A percentile compares a stretch with the other conserved stretches of the same genome.
Conservation (phyloP, 2,329 filamentous ascomycete species). For the Truncatella angustata region DNA sequence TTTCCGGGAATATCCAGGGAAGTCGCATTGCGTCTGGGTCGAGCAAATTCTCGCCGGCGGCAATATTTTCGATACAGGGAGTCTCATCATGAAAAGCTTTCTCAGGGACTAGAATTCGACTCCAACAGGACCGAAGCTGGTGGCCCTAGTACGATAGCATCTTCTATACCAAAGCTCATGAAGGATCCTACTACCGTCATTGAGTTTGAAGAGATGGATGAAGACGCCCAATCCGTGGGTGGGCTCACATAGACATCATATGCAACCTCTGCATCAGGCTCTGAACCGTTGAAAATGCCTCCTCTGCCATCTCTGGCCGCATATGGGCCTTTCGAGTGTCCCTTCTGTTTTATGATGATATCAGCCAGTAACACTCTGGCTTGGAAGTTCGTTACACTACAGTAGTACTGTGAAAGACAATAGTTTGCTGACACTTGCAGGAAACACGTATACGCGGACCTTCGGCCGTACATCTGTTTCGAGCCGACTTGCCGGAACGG, state of each 20-base stretch:
- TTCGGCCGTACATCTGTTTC: constrained; percentile 37
- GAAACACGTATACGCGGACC: constrained; percentile 34
- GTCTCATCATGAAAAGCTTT: constrained; percentile 31
- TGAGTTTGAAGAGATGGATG: too few species aligned
- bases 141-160: constrained; percentile 19
- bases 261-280: constrained; percentile 20
- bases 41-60: constrained; percentile 31
- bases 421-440: neutral
- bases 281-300: constrained; percentile 18
- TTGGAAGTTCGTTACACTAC: constrained; percentile 26
- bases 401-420: neutral
- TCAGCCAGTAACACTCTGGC: constrained; percentile 18
- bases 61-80: constrained; percentile 36
- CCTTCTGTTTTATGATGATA: constrained; percentile 37
- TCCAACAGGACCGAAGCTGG: constrained; percentile 7
- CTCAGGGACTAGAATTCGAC: constrained; percentile 18
- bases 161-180: constrained; percentile 18
- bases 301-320: constrained; percentile 19
- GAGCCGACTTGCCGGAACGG: constrained; percentile 23
- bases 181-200: constrained; percentile 9
- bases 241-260: constrained; percentile 28
- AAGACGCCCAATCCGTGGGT: constrained; percentile 20
- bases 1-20: constrained; percentile 18
- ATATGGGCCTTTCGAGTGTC: constrained; percentile 34
- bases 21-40: constrained; percentile 26